These are phyloP conservation scores for Didymella glomerata DNA, from an alignment of 2,329 filamentous ascomycete species.

Conservation along the genomic window DNA sequence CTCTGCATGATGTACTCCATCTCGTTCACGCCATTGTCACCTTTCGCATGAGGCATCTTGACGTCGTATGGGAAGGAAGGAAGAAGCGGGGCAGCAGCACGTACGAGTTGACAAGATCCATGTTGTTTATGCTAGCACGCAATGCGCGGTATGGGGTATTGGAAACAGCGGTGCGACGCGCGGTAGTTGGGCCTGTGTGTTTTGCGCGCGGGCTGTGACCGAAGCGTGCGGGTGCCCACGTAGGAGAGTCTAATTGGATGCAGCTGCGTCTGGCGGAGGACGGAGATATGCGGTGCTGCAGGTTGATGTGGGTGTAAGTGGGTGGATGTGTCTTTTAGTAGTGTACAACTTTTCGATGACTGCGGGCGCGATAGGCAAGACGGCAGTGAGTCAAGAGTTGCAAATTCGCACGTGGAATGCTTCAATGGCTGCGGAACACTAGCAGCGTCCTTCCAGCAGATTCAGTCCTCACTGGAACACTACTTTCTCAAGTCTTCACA, in stretches of 20 bases:
- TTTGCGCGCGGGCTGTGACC: slow-evolving; percentile 28
- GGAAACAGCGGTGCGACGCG: slow-evolving; percentile 28
- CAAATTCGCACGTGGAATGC: slow-evolving; percentile 29
- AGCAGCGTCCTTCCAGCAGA: background rate
- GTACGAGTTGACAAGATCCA: slow-evolving; percentile 55
- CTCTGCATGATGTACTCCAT: slow-evolving; percentile 32
- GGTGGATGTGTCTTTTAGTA: slow-evolving; percentile 44
- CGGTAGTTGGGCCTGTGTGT: slow-evolving; percentile 29
- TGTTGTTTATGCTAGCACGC: slow-evolving; percentile 41
- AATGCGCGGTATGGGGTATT: slow-evolving; percentile 34
- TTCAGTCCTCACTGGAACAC: background rate
- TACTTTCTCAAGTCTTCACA: slow-evolving; percentile 4
- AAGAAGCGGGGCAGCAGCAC: slow-evolving; percentile 29
- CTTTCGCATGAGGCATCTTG: slow-evolving; percentile 35
- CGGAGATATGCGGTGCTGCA: slow-evolving; percentile 28
- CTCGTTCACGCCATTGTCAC: slow-evolving; percentile 32
- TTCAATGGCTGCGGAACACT: slow-evolving; percentile 31
- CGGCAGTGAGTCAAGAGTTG: slow-evolving; percentile 40
- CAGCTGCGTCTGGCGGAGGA: slow-evolving; percentile 20
- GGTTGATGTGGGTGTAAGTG: slow-evolving; percentile 30
- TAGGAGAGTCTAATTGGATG: slow-evolving; percentile 38
- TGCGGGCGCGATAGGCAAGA: slow-evolving; percentile 15
- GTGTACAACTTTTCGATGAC: slow-evolving; percentile 38
- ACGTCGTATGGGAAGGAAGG: slow-evolving; percentile 11
- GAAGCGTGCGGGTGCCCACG: slow-evolving; percentile 34